Evolutionary conservation across 352 stramenopile genomes (phyloP).

Genomic region (Pythium grandisporangium): DNA sequence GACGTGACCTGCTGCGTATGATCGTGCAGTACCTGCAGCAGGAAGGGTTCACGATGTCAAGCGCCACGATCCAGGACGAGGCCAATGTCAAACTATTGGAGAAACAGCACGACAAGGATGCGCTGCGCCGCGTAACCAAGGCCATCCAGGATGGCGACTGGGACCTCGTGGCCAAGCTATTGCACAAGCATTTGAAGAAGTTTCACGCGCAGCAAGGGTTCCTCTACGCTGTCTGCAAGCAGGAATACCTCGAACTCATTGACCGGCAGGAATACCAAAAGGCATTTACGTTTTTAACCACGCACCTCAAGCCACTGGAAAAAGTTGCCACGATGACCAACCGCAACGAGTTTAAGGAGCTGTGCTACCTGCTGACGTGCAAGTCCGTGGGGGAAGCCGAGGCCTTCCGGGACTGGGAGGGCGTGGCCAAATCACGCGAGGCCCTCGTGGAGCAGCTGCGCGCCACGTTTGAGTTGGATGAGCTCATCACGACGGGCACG

Average conservation of each 20-base stretch:
- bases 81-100: slow-evolving; percentile 78
- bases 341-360: slow-evolving; percentile 83
- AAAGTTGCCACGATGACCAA: slow-evolving; percentile 64
- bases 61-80: slow-evolving; percentile 82
- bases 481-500: slow-evolving; percentile 29
- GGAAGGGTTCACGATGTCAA: slow-evolving; percentile 71
- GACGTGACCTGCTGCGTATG: slow-evolving; percentile 72
- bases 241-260: slow-evolving; percentile 86
- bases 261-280: slow-evolving; percentile 86
- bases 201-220: slow-evolving; percentile 82
- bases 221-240: slow-evolving; percentile 83
- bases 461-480: slow-evolving; percentile 74
- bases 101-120: slow-evolving; percentile 60
- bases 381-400: slow-evolving; percentile 79
- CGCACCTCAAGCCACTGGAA: slow-evolving; percentile 83
- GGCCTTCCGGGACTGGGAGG: slow-evolving; percentile 80
- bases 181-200: slow-evolving; percentile 74
- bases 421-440: slow-evolving; percentile 65
- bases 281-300: slow-evolving; percentile 85
- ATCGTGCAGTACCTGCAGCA: slow-evolving; percentile 85
- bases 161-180: slow-evolving; percentile 76
- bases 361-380: slow-evolving; percentile 86
- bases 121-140: slow-evolving; percentile 58
- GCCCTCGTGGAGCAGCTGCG: slow-evolving; percentile 80
- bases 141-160: slow-evolving; percentile 81